Percentiles rank a stretch among this genome's conserved stretches.
phyloP scores from a whole-genome alignment of 2,329 filamentous ascomycete genomes.

The Ramularia endophylla region DNA sequence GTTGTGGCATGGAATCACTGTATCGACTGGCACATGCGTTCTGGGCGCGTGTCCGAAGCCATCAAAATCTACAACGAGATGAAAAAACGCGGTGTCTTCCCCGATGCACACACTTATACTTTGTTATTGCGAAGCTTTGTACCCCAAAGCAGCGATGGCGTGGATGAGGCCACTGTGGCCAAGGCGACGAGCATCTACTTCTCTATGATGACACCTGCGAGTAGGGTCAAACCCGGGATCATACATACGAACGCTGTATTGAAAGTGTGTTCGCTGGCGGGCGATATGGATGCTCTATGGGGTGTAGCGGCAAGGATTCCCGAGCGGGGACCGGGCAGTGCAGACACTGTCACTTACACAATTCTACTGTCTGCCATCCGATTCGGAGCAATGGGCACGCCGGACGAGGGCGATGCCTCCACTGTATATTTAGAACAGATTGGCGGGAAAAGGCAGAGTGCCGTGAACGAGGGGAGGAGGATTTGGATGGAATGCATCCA shows the following conservation, averaged over 20 bases:
- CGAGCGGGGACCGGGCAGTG: conserved; percentile 53
- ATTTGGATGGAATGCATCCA: conserved; percentile 75
- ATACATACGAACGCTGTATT: conserved; percentile 88
- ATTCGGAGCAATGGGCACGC: conserved; percentile 29
- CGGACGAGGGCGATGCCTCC: conserved; percentile 19
- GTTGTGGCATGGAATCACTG: conserved; percentile 84
- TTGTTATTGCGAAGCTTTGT: conserved; percentile 69
- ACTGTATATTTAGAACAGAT: conserved; percentile 16
- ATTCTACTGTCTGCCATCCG: conserved; percentile 75
- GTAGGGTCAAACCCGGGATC: conserved; percentile 62
- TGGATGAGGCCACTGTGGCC: conserved; percentile 52
- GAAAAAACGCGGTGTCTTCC: conserved; percentile 83
- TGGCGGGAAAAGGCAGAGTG: conserved; percentile 32
- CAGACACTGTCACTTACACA: conserved; percentile 70
- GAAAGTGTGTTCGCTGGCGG: conserved; percentile 67
- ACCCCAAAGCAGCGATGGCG: conserved; percentile 32
- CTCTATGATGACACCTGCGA: conserved; percentile 59
- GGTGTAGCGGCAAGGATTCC: conserved; percentile 67
- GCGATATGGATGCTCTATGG: conserved; percentile 76
- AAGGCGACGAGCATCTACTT: conserved; percentile 73
- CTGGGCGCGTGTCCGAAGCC: conserved; percentile 56
- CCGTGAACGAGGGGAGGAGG: conserved; percentile 60
- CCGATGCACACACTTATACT: conserved; percentile 78
- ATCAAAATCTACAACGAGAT: conserved; percentile 95
- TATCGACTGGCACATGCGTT: conserved; percentile 63